Evolutionary conservation across 2,329 filamentous ascomycete species (phyloP).

Genomic region (Aspergillus candidus): DNA sequence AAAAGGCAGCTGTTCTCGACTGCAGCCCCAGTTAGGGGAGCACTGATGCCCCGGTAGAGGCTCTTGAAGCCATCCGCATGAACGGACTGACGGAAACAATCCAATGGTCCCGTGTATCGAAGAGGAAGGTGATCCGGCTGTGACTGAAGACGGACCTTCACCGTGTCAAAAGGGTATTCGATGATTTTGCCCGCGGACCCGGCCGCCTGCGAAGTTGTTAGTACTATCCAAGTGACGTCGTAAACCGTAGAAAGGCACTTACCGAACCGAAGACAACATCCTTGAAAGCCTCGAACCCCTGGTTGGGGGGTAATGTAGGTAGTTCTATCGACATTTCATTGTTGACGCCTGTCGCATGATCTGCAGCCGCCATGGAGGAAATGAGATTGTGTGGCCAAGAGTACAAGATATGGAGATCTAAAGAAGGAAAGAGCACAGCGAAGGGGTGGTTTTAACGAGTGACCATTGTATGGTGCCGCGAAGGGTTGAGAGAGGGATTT

Average conservation of each 20-base stretch:
- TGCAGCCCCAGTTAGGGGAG: conserved; percentile 83
- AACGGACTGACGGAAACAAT: conserved; percentile 88
- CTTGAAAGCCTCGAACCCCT: conserved; percentile 66
- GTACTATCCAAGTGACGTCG: not conserved
- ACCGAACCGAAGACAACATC: conserved; percentile 86
- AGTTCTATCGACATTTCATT: conserved; percentile 39
- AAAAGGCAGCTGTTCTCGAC: conserved; percentile 90
- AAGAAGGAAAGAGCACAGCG: conserved; percentile 2
- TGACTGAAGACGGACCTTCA: conserved; percentile 96
- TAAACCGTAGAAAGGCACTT: conserved; percentile 29
- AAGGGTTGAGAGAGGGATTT: not conserved
- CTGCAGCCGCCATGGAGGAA: conserved; percentile 32
- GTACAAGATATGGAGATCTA: not conserved
- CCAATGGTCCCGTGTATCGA: conserved; percentile 76
- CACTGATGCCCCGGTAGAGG: conserved; percentile 87
- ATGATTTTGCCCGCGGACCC: conserved; percentile 92
- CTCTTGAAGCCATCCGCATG: conserved; percentile 70
- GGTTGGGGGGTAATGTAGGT: conserved; percentile 36
- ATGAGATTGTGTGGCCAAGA: conserved; percentile 7
- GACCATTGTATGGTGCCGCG: conserved; percentile 22
- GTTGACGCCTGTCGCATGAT: conserved; percentile 32
- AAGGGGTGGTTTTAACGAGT: conserved; percentile 15
- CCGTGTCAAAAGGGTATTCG: conserved; percentile 97
- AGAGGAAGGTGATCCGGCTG: conserved; percentile 79
- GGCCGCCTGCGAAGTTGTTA: conserved; percentile 52